Evolutionary conservation across 2,329 filamentous ascomycete genomes (phyloP), one percentile per base, ranked within the genome.

Genomic region (Phoma sp.): DNA sequence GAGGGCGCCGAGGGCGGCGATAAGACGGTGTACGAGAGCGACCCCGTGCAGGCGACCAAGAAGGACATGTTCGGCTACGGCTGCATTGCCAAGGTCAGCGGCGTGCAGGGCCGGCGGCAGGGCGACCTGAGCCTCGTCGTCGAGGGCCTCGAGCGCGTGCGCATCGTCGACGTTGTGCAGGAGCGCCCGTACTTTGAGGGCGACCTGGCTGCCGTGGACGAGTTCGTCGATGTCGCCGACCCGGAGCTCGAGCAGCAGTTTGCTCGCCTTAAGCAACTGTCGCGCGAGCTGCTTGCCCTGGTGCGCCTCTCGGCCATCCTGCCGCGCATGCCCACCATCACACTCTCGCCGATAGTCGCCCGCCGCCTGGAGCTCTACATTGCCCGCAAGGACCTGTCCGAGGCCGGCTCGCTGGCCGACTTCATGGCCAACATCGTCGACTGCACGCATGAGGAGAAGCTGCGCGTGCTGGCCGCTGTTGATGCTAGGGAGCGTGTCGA

Each of bases 381-480:
- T 60, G 83, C 87, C 26, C 87, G 89, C 73, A 96, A 95, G 71
- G 87, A 92, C 54, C 74, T 95, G 43, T 81, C 85, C 34, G 92
- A 98, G 63, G 93, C 93, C 1, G 93, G 93, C 2, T 80, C 87
- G 7, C 82, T 99, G 9, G 93, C 95, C 6, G 95, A 99, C 73
- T 98, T 98, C 73, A 97, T 99, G 92, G 89, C 92, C 32, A 96
- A 96, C 71, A 84, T 98, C 20, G 85, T 96, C 2, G 92, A 96
- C 59, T 88, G 90, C 43, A 89, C 87, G 9, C 90, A 96, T 60
- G 92, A 96, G 73, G 95, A 99, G 71, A 97, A 96, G 75, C 82
- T 99, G 47, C 86, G 90, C 50, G 85, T 99, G 14, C 80, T 99
- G 29, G 86, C 91, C n/a, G 87, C 92, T 0, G 77, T 96, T 5